Evolutionary conservation across 1,284 basidiomycete genomes (phyloP), one percentile per base, ranked within the genome.

Genomic region (Melampsora abietis-canadensis): DNA sequence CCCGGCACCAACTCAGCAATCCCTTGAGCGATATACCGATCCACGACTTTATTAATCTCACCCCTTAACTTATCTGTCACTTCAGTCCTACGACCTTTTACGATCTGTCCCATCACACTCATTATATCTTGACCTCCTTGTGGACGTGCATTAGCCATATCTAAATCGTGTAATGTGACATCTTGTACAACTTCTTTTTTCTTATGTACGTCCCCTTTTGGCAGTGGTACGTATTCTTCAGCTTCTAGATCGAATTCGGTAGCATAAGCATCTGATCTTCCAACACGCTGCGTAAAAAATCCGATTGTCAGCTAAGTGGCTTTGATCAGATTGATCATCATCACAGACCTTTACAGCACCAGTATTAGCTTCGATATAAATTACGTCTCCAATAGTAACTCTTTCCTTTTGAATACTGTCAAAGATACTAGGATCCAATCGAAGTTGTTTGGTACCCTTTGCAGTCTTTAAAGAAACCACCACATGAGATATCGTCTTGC

Each of bases 201-300:
- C 83, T 98, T 98, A 84, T 97, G 94, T 65, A 98, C 94, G 76
- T 98, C 94, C 64, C 94, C 95, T 84, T 98, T 98, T 0, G 96
- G 95, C 66, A 98, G 84, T 5, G 95, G 94, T 1, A 98, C 95
- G 80, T 98, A 98, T 66, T 95, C 97, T 82, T 98, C 95, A 6
- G 94, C 93, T 83, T 98, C 96, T 66, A 98, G 88, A 82, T 98
- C 96, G 82, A 93, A 98, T 67, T 95, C 94, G n/a, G 93, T 94
- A 0, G 95, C 94, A 81, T 98, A 98, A 1, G 95, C 94, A 83
- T 98, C 95, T 62, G 94, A 97, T 30, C 95, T 88, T 14, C 95
- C 95, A 7, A 98, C 95, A 24, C 95, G 89, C 60, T 70, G 46
- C 34, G 17, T 2, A 61, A 62, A 57, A 63, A 34, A 34, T 34